Percentiles rank a stretch among this genome's conserved stretches.
phyloP scores from a whole-genome alignment of 805 yeast genomes.

The Pichia nanzhaoensis region DNA sequence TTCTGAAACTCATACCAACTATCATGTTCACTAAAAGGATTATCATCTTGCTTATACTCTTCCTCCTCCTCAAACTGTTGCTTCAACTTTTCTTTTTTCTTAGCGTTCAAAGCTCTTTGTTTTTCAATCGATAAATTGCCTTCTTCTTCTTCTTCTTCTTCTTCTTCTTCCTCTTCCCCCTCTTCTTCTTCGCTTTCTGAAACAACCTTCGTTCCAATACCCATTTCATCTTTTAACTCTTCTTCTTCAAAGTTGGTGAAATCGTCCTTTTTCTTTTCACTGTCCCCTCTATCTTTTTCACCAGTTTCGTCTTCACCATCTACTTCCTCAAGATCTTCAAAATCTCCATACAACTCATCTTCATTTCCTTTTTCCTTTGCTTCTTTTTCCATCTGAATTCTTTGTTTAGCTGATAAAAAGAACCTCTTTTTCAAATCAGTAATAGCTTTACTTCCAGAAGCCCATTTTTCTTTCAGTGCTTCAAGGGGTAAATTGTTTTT shows the following conservation, averaged over 20 bases:
- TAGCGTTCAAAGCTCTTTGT: conserved; percentile 74
- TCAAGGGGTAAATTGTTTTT: conserved; percentile 32
- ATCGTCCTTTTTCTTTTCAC: conserved; percentile 42
- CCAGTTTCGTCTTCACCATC: conserved; percentile 39
- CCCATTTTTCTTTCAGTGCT: conserved; percentile 41
- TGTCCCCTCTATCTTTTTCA: conserved; percentile 39
- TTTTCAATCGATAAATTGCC: conserved; percentile 54
- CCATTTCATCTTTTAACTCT: conserved; percentile 36
- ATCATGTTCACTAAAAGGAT: conserved; percentile 64
- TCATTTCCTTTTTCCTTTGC: conserved; percentile 24
- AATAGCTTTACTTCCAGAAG: conserved; percentile 31
- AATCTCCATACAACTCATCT: conserved; percentile 32
- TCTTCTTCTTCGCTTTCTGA: conserved; percentile 40
- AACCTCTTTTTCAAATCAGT: conserved; percentile 40
- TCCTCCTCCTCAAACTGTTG: conserved; percentile 87
- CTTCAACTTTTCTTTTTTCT: conserved; percentile 81
- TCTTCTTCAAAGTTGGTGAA: conserved; percentile 52
- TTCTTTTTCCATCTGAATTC: conserved; percentile 27
- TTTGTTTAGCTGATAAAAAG: conserved; percentile 46
- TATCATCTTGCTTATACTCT: conserved; percentile 69
- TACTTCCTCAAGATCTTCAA: conserved; percentile 25
- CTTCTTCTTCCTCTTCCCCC: conserved; percentile 34
- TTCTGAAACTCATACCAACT: conserved; percentile 98
- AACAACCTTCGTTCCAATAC: conserved; percentile 26
- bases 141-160: conserved; percentile 37